Percentiles rank a stretch among this genome's conserved stretches.
These are phyloP conservation scores for Fusarium hostae DNA, from an alignment of 2,329 filamentous ascomycete genomes.

Conservation along the genomic window DNA sequence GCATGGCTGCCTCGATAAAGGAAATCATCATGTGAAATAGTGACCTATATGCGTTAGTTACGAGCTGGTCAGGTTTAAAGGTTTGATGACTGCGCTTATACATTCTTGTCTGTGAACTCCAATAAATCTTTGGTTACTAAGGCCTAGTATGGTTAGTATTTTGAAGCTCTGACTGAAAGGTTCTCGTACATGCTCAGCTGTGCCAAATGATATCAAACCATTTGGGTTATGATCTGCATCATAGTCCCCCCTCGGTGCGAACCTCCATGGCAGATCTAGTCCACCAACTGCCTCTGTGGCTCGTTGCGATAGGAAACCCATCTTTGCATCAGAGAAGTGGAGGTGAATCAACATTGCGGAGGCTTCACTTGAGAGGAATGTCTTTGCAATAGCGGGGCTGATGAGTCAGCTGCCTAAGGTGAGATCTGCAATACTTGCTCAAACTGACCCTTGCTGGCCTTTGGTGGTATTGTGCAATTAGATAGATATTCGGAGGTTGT, in stretches of 20 bases:
- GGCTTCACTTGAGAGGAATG: neutral
- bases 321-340: slow-evolving; percentile 14
- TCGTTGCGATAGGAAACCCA: slow-evolving; percentile 37
- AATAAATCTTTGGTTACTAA: slow-evolving; percentile 54
- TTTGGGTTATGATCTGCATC: slow-evolving; percentile 51
- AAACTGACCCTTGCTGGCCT: neutral
- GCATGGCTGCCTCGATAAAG: slow-evolving; percentile 51
- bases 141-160: slow-evolving; percentile 34
- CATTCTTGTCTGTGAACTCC: slow-evolving; percentile 46
- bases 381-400: slow-evolving; percentile 13
- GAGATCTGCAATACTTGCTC: neutral
- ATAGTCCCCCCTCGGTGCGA: slow-evolving; percentile 50
- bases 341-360: slow-evolving; percentile 27
- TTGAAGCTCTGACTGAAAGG: neutral
- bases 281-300: slow-evolving; percentile 39
- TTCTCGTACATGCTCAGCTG: slow-evolving; percentile 58
- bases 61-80: neutral
- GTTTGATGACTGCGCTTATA: slow-evolving; percentile 30
- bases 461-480: neutral
- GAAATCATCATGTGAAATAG: slow-evolving; percentile 46
- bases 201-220: slow-evolving; percentile 60
- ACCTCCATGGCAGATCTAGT: slow-evolving; percentile 49
- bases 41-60: slow-evolving; percentile 32
- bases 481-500: too few relatives aligned
- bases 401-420: slow-evolving; percentile 25